Evolutionary conservation across 2,329 filamentous ascomycete genomes (phyloP), one percentile per base, ranked within the genome.

Genomic region (Paracoccidioides brasiliensis): DNA sequence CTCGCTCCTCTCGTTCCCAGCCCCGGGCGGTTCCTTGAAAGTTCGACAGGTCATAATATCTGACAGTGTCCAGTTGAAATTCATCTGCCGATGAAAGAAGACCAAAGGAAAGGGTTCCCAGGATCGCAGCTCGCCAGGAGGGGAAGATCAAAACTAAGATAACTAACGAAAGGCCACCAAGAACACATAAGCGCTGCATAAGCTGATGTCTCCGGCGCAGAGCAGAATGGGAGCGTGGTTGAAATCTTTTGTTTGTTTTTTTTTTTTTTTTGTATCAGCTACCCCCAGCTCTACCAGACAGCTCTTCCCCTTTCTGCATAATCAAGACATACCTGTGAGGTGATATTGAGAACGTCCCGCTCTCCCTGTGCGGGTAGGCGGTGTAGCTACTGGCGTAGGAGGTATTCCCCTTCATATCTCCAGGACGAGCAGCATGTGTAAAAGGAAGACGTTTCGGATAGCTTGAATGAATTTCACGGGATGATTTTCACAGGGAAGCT

Each of bases 1-100:
- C 95, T 61, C 93, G 83, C 74, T 98, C 93, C 69, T 95, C 93
- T 57, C 90, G 81, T 72, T 97, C 91, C 93, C 93, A 98, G 5
- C 93, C 94, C 61, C 87, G 84, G 53, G 88, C 88, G 6, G 90
- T 93, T 48, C 93, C 93, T 68, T 93, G 86, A 5, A 95, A 89
- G 68, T 93, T 88, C 62, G 85, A 86, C 60, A 98, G 78, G 69
- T 98, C 93, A 73, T 97, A 97, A 74, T 98, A 97, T 69, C 91
- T 88, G 58, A 98, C 88, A 1, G 91, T 97, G 70, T 97, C 89
- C 56, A 97, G 82, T 66, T 95, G 84, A 60, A 88, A 80, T 62
- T 87, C 84, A 53, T 85, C 82, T 53, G 76, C 74, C 28, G 79
- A 75, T 42, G 83, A 82, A 52, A 90, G 74, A 40, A 91, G 78